phyloP scores from a whole-genome alignment of 2,329 filamentous ascomycete species.

The Paracorniculantispora psalliotae region DNA sequence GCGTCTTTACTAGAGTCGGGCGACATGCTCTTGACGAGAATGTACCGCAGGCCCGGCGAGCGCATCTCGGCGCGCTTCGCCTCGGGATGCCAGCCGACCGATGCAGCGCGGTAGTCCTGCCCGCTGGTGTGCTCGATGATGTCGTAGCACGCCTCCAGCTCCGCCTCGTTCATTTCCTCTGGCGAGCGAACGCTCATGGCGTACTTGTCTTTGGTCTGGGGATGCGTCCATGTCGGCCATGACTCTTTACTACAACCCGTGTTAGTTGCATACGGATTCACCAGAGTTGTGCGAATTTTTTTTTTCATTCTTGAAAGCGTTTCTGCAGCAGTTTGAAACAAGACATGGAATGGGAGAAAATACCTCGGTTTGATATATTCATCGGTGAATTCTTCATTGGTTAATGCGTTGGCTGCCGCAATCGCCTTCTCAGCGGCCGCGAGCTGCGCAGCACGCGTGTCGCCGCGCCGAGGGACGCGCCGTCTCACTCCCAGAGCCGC shows the following conservation, averaged over 20 bases:
- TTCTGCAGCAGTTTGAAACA: too few species aligned
- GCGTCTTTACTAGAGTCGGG: too few species aligned
- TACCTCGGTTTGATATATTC: conserved; percentile 46
- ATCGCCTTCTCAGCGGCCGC: conserved; percentile 31
- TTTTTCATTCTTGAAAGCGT: too few species aligned
- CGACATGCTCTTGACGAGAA: conserved; percentile 49
- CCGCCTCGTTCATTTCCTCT: conserved; percentile 32
- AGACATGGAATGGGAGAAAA: neutral
- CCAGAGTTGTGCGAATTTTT: too few species aligned
- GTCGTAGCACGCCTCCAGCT: conserved; percentile 49
- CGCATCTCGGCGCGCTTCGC: conserved; percentile 65
- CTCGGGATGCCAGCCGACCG: conserved; percentile 56
- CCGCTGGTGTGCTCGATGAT: conserved; percentile 60
- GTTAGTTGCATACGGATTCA: too few species aligned
- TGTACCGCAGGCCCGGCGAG: conserved; percentile 61
- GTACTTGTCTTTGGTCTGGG: conserved; percentile 37
- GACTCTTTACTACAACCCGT: neutral
- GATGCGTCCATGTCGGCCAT: conserved; percentile 47
- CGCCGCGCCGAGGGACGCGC: neutral
- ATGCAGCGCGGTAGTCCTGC: conserved; percentile 58
- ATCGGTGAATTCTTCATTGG: conserved; percentile 43
- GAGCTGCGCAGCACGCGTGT: conserved; percentile 6
- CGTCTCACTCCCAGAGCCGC: neutral
- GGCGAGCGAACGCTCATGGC: conserved; percentile 39
- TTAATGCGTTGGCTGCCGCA: conserved; percentile 43